Evolutionary conservation across 2,329 filamentous ascomycete species (phyloP), one percentile per base, ranked within the genome.

Genomic region (Blumeria hordei): DNA sequence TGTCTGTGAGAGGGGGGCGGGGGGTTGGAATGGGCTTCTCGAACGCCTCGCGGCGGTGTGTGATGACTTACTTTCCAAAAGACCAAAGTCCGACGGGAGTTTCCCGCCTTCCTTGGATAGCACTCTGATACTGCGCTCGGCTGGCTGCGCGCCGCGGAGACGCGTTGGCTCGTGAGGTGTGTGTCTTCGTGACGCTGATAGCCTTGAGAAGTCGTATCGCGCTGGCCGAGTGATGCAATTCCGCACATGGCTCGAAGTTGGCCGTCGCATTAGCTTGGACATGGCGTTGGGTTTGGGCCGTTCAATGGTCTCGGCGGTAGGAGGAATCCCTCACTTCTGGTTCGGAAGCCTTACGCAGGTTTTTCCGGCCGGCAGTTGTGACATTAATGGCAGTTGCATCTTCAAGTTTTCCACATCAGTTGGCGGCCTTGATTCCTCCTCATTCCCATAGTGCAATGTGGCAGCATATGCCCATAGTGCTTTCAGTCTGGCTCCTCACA

Each of bases 381-480:
- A 28, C 21, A 28, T 4, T 28, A 2, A 28, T 28, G 21, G 21
- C 21, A 28, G 21, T 28, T 28, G 21, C 21, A 28, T 28, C 21
- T 28, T 2, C 21, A 28, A 28, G 21, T 28, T 28, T 28, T 28
- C 21, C 21, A 2, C 21, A 28, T 28, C 21, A 28, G 21, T 3
- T n/a, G 37, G 37, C 4, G 4, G 2, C n/a, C n/a, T 5, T 41
- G 37, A 41, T 41, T 11, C n/a, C n/a, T 41, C 37, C 37, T 41
- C 37, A 14, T 45, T 2, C 56, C 56, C 55, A 28, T 49, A 59
- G 55, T 66, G 64, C 63, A 60, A 62, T 64, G 61, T 62, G 64
- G 63, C 62, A 65, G 64, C 64, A 66, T 57, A 66, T 65, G 64
- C 64, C 64, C 62, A 63, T 62, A 56, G 34, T 57, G 32, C 54